Evolutionary conservation across 2,329 filamentous ascomycete genomes (phyloP).

Genomic region (Penicillium sp.): DNA sequence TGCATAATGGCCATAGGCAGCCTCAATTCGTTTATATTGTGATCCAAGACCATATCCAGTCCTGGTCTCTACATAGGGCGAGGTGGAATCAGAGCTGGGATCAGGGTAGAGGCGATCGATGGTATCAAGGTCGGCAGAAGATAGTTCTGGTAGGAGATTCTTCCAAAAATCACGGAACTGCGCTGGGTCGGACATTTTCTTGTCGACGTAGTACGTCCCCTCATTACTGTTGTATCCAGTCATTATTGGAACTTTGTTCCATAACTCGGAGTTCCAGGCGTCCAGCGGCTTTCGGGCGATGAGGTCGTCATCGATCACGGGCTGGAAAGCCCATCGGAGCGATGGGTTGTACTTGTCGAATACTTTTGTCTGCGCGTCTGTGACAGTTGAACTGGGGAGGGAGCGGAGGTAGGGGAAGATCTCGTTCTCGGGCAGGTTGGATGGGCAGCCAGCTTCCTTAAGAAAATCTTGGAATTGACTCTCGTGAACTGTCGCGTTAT

Average conservation of each 20-base stretch:
- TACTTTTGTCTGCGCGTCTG: conserved; percentile 42
- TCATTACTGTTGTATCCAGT: conserved; percentile 73
- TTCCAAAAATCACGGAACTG: conserved; percentile 64
- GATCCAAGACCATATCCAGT: conserved; percentile 39
- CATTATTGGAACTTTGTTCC: conserved; percentile 62
- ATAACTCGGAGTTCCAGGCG: conserved; percentile 57
- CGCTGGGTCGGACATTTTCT: conserved; percentile 45
- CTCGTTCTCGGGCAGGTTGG: conserved; percentile 26
- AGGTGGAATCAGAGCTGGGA: conserved; percentile 43
- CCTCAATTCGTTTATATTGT: conserved; percentile 55
- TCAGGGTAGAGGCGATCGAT: conserved; percentile 66
- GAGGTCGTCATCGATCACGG: conserved; percentile 64
- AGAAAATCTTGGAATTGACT: conserved; percentile 48
- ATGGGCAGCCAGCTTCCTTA: conserved; percentile 34
- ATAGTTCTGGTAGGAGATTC: conserved; percentile 60
- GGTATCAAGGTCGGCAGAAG: conserved; percentile 51
- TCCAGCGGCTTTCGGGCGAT: conserved; percentile 60
- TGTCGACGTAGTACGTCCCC: conserved; percentile 64
- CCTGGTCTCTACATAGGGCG: conserved; percentile 27
- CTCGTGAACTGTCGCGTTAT: conserved; percentile 43
- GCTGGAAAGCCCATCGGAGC: conserved; percentile 64
- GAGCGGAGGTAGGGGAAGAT: conserved; percentile 47
- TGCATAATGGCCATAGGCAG: conserved; percentile 52
- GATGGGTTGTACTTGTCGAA: conserved; percentile 51
- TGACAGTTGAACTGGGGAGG: conserved; percentile 37